Conservation (phyloP, 371 early-diverging fungal genomes). For the Rhizopus arrhizus region DNA sequence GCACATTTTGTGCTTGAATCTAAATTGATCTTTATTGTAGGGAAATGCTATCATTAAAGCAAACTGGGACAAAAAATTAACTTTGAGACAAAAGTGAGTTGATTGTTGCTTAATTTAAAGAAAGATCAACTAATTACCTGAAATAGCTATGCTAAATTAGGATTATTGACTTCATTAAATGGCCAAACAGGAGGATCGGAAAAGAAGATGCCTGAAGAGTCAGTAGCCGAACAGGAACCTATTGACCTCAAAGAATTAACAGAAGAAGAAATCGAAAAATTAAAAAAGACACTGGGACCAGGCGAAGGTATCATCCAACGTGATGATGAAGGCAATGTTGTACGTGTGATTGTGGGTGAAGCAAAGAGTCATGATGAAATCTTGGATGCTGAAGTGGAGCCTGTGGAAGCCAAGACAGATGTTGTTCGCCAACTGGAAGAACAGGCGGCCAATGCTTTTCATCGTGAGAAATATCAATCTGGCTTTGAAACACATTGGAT, state of each 20-base stretch:
- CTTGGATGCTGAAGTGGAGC: slow-evolving; percentile 53
- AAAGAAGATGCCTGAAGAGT: slow-evolving; percentile 35
- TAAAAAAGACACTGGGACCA: slow-evolving; percentile 52
- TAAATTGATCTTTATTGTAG: slow-evolving; percentile 14
- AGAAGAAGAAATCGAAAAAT: slow-evolving; percentile 53
- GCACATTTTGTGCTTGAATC: not conserved
- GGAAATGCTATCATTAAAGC: slow-evolving; percentile 65
- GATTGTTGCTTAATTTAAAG: not conserved
- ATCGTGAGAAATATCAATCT: slow-evolving; percentile 61
- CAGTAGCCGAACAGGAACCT: slow-evolving; percentile 20
- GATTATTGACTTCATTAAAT: slow-evolving; percentile 78
- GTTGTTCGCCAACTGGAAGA: slow-evolving; percentile 64
- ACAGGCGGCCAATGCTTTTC: slow-evolving; percentile 57
- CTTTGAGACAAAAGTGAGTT: slow-evolving; percentile 75
- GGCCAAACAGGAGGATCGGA: slow-evolving; percentile 72
- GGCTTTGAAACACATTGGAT: slow-evolving; percentile 69
- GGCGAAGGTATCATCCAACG: slow-evolving; percentile 82
- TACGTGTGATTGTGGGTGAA: slow-evolving; percentile 71
- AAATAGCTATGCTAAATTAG: slow-evolving; percentile 65
- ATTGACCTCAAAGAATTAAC: slow-evolving; percentile 53
- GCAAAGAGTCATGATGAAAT: slow-evolving; percentile 59
- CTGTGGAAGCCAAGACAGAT: slow-evolving; percentile 66
- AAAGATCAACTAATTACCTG: not conserved
- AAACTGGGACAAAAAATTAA: slow-evolving; percentile 77
- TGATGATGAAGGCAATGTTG: slow-evolving; percentile 81